Base-by-base conservation (phyloP, 257 asterid species). In the Plantago ovata region DNA sequence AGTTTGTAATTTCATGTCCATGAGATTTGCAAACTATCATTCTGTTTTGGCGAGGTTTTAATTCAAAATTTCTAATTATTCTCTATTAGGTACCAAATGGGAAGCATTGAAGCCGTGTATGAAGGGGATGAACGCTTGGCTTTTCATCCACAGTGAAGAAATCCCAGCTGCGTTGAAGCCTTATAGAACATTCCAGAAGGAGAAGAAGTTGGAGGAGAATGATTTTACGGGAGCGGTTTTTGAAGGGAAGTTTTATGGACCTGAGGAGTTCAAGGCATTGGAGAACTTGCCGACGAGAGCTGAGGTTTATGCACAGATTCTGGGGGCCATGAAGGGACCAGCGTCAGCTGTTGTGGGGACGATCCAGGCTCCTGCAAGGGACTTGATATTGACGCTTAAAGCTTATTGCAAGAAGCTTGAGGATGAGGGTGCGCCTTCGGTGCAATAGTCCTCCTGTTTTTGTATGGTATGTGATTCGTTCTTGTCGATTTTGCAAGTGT, bases 91-190 rank as follows among this genome's bases (percentile, higher is more conserved):
- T 51, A 87, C 95, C 4, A 63, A 70, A 53, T 91, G 95, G 95
- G 96, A 85, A 64, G 86, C 79, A 10, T 68, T 89, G 66, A 81
- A 84, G 69, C 99, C 99, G 0, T 89, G 96, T 58, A 89, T 89
- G 96, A 84, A 73, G 59, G 96, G 97, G 13, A 93, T 93, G 96
- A 93, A 93, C 42, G 99, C 94, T 7, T 93, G 97, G 96, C 73
- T 93, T 0, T 93, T 93, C 44, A 94, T 93, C 20, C 97, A 78
- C 56, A 77, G 71, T 63, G 99, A 93, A 70, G 97, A 93, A 61
- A 86, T 89, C 18, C 97, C 97, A 3, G 90, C 94, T n/a, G 97
- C 95, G 3, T 48, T 93, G 57, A 93, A 89, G 66, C 99, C 97
- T 9, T 93, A 84, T 61, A 65, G 95, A 53, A 62, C 73, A 32